These are phyloP conservation scores for Stentor roeselii DNA, from an alignment of 73 alveolate species.

Conservation along the genomic window DNA sequence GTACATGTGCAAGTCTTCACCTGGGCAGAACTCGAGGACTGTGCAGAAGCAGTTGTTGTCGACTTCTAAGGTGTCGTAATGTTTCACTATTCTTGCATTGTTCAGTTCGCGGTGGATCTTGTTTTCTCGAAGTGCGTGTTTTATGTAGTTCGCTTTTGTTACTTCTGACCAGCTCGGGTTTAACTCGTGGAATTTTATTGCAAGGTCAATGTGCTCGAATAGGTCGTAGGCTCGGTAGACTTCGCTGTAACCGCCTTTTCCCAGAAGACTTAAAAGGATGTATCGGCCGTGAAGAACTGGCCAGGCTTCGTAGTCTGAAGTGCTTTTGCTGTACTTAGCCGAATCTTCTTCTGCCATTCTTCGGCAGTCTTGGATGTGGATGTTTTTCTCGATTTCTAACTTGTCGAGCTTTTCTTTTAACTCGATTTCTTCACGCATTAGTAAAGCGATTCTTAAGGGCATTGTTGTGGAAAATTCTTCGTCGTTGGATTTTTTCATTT, in stretches of 20 bases:
- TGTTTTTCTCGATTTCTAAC: constrained; percentile 76
- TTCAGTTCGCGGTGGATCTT: constrained; percentile 84
- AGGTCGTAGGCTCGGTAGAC: constrained; percentile 95
- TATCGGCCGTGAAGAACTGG: constrained; percentile 76
- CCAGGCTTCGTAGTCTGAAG: constrained; percentile 68
- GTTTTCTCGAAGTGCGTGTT: constrained; percentile 97
- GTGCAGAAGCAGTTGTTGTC: constrained; percentile 95
- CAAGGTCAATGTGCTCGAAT: constrained; percentile 82
- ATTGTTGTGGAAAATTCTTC: constrained; percentile 82
- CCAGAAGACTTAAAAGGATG: constrained; percentile 80
- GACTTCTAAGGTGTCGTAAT: constrained; percentile 92
- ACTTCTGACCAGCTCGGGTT: constrained; percentile 89
- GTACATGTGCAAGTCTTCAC: constrained; percentile 91
- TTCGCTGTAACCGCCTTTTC: constrained; percentile 98
- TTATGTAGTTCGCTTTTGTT: constrained; percentile 88
- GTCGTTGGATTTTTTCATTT: constrained; percentile 48
- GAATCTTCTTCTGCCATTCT: constrained; percentile 71
- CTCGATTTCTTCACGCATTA: constrained; percentile 52
- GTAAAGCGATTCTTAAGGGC: constrained; percentile 56
- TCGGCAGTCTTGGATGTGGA: constrained; percentile 62
- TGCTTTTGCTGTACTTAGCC: constrained; percentile 55
- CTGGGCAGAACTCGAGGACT: constrained; percentile 93
- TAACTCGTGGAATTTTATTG: constrained; percentile 92
- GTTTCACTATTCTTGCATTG: constrained; percentile 84
- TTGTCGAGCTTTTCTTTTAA: constrained; percentile 61